Evolutionary conservation across 331 rosid genomes (phyloP).

Genomic region (Phaseolus coccineus): DNA sequence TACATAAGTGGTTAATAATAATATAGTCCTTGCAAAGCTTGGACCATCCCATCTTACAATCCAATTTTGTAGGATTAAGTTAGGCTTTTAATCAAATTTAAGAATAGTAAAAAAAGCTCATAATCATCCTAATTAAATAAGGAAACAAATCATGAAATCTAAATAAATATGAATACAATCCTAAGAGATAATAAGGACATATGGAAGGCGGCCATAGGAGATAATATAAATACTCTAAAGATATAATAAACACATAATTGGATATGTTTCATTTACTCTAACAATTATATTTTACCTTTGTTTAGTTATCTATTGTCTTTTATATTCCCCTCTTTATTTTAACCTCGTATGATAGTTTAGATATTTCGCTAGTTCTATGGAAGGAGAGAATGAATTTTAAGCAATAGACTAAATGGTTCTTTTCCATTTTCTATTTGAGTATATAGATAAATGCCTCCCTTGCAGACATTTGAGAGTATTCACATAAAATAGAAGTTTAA

Average conservation of each 20-base stretch:
- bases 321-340: background rate
- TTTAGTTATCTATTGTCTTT: background rate
- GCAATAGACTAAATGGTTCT: background rate
- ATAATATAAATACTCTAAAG: background rate
- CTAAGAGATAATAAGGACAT: background rate
- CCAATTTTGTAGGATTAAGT: background rate
- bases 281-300: background rate
- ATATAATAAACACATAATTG: background rate
- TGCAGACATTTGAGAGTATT: background rate
- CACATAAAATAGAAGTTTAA: background rate
- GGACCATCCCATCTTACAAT: background rate
- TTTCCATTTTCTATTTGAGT: background rate
- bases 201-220: background rate
- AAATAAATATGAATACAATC: background rate
- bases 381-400: background rate
- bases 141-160: constrained; percentile 1
- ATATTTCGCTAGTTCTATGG: background rate
- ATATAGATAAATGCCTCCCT: background rate
- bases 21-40: background rate
- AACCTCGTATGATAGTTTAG: background rate
- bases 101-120: background rate
- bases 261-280: background rate
- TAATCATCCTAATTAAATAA: background rate
- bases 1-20: too few species aligned
- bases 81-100: background rate